phyloP scores from a whole-genome alignment of 768 basidiomycete species.

The Serpula lacrymans region DNA sequence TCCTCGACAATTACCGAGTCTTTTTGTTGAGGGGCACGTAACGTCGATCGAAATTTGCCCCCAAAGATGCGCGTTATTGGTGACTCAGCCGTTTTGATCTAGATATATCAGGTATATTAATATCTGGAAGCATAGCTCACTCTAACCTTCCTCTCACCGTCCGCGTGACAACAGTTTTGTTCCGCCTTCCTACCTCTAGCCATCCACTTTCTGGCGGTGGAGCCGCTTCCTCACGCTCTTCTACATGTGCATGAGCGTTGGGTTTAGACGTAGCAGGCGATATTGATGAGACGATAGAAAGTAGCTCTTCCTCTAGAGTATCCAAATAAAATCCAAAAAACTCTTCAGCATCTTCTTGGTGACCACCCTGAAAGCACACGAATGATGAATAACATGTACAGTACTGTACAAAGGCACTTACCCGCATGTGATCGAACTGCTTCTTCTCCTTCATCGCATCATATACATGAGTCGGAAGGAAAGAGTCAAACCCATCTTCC shows the following conservation, averaged over 20 bases:
- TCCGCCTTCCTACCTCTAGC: constrained; percentile 91
- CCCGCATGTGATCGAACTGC: constrained; percentile 89
- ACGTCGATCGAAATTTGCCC: constrained; percentile 83
- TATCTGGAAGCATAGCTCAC: not conserved
- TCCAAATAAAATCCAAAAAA: constrained; percentile 98
- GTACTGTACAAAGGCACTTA: constrained; percentile 34
- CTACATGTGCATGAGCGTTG: constrained; percentile 23
- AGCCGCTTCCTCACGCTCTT: constrained; percentile 42
- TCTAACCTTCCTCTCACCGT: constrained; percentile 50
- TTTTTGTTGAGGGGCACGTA: constrained; percentile 76
- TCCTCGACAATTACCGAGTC: constrained; percentile 90
- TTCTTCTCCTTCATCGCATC: constrained; percentile 93
- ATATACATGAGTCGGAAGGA: constrained; percentile 84
- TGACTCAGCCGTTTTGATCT: constrained; percentile 80
- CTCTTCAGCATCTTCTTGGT: constrained; percentile 98
- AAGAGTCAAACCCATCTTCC: constrained; percentile 57
- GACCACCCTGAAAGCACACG: constrained; percentile 58
- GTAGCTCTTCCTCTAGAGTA: constrained; percentile 88
- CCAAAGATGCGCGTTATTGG: constrained; percentile 92
- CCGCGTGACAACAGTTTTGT: constrained; percentile 74
- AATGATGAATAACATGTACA: constrained; percentile 3
- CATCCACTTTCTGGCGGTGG: constrained; percentile 66
- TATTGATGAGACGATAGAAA: constrained; percentile 58
- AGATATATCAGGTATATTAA: constrained; percentile 1
- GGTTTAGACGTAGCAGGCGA: constrained; percentile 33